Percentiles rank a stretch among this genome's conserved stretches.
phyloP scores from a whole-genome alignment of 768 basidiomycete species.

The Lactifluus echinatus region DNA sequence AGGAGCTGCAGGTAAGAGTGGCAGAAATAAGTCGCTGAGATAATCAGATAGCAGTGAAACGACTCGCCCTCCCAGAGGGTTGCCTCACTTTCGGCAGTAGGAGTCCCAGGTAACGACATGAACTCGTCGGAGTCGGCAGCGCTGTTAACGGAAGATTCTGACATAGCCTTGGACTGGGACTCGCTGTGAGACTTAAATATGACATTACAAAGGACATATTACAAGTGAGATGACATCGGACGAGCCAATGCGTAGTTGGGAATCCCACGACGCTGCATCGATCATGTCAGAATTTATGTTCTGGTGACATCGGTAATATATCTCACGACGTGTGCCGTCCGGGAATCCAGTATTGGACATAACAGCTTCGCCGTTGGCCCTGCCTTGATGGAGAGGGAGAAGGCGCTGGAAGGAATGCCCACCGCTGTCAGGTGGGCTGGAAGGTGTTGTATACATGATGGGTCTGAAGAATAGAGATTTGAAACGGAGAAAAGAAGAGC shows the following conservation, averaged over 20 bases:
- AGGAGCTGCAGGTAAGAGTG: not conserved
- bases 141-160: not conserved
- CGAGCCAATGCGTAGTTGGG: not conserved
- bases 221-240: not conserved
- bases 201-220: not conserved
- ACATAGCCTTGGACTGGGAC: not conserved
- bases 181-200: not conserved
- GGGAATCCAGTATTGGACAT: not conserved
- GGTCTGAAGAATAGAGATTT: not conserved
- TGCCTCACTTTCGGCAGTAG: not conserved
- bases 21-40: not conserved
- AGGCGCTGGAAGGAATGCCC: not conserved
- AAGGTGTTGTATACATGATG: not conserved
- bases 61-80: slow-evolving; percentile 1
- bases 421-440: not conserved
- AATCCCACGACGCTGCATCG: not conserved
- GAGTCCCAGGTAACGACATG: slow-evolving; percentile 8
- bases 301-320: not conserved
- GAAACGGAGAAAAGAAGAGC: not conserved
- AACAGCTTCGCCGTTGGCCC: no score
- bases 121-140: slow-evolving; percentile 8
- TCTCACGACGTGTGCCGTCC: not conserved
- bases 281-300: not conserved
- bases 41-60: not conserved
- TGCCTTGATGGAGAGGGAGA: not conserved